Conservation (phyloP, 176 grass and related monocot genomes). For the Aegilops bicornis region DNA sequence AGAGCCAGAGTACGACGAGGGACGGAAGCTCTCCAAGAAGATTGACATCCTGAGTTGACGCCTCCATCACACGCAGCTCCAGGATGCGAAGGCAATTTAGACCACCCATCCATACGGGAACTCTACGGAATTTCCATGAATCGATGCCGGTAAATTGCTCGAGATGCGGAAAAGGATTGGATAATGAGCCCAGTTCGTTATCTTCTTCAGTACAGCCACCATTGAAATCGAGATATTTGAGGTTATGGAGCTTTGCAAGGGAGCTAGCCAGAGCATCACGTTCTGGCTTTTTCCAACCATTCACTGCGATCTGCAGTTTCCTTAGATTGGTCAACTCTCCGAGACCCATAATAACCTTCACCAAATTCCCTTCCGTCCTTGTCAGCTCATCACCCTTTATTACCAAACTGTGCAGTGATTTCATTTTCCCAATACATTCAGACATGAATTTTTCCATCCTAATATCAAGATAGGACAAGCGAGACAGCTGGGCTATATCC, state of each 20-base stretch:
- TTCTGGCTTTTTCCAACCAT: neutral
- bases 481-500: neutral
- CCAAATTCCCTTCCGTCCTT: no score
- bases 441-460: neutral
- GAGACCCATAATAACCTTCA: neutral
- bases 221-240: accelerated
- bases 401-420: neutral
- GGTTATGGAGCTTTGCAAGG: neutral
- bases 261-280: neutral
- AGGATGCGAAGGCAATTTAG: neutral
- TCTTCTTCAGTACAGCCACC: accelerated
- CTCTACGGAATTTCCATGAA: neutral
- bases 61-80: accelerated
- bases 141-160: accelerated
- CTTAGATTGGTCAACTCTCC: neutral
- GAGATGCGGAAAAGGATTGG: neutral
- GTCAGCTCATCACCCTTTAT: no score
- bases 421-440: neutral
- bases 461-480: neutral
- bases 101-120: neutral
- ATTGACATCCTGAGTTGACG: neutral
- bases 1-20: accelerated
- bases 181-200: neutral
- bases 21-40: neutral
- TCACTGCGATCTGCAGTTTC: accelerated